Evolutionary conservation across 768 basidiomycete genomes (phyloP).

Genomic region (Boletus sensibilis): DNA sequence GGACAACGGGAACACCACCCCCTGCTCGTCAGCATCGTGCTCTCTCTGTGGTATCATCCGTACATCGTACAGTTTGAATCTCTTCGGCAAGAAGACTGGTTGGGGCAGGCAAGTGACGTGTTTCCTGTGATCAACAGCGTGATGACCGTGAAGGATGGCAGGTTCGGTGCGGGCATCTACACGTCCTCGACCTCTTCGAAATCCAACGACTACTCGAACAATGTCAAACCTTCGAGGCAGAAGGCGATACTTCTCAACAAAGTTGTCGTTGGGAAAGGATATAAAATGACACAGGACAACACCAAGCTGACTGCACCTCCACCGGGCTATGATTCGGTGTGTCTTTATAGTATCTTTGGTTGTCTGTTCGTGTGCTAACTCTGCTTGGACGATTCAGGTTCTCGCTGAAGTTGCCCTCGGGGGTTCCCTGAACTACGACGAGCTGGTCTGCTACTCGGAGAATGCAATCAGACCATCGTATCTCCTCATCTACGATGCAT

Average conservation of each 20-base stretch:
- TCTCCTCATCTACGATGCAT: conserved; percentile 64
- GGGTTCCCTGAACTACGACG: conserved; percentile 67
- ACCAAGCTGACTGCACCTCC: conserved; percentile 56
- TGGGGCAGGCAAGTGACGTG: conserved; percentile 56
- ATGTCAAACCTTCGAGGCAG: conserved; percentile 50
- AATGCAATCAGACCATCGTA: conserved; percentile 73
- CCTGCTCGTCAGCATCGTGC: conserved; percentile 55
- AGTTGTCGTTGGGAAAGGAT: conserved; percentile 68
- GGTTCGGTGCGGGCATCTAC: conserved; percentile 71
- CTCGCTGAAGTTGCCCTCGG: conserved; percentile 58
- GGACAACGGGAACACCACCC: conserved; percentile 53
- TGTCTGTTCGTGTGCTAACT: conserved; percentile 1
- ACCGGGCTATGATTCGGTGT: conserved; percentile 63
- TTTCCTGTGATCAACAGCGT: neutral
- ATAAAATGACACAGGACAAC: conserved; percentile 61
- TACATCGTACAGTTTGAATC: conserved; percentile 60
- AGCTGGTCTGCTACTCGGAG: conserved; percentile 67
- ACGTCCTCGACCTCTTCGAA: conserved; percentile 80
- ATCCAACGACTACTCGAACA: conserved; percentile 71
- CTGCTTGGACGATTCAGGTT: conserved; percentile 40
- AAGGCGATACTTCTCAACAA: conserved; percentile 75
- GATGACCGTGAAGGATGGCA: conserved; percentile 25
- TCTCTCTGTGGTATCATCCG: conserved; percentile 63
- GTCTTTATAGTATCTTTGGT: conserved; percentile 20
- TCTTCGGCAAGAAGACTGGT: conserved; percentile 68